phyloP scores from a whole-genome alignment of 2,329 filamentous ascomycete genomes.

The Sphaerostilbella broomeana region DNA sequence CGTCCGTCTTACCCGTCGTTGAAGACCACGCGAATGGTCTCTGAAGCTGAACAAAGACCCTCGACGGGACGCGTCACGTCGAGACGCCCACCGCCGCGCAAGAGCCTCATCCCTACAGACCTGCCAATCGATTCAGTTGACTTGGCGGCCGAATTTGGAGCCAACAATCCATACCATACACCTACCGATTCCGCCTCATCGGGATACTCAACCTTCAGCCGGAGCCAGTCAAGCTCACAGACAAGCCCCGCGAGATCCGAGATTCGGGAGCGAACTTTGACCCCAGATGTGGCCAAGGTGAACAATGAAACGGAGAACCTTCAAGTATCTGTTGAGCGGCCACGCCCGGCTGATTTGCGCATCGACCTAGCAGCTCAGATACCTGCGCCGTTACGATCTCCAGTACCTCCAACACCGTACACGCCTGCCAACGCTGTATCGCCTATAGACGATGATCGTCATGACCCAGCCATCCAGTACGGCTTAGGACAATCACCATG shows the following conservation, averaged over 20 bases:
- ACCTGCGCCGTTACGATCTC: conserved; percentile 20
- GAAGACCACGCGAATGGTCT: conserved; percentile 31
- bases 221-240: conserved; percentile 54
- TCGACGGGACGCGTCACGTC: conserved; percentile 45
- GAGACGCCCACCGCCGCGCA: conserved; percentile 47
- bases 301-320: conserved; percentile 51
- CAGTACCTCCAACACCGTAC: conserved; percentile 24
- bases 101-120: conserved; percentile 37
- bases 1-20: conserved; percentile 44
- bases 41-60: conserved; percentile 22
- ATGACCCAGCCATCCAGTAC: conserved; percentile 20
- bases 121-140: conserved; percentile 41
- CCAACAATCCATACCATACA: conserved; percentile 58
- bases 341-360: conserved; percentile 24
- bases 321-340: conserved; percentile 41
- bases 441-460: conserved; percentile 16
- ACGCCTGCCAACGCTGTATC: conserved; percentile 20
- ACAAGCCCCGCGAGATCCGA: conserved; percentile 36
- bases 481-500: conserved; percentile 15
- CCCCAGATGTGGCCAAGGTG: conserved; percentile 40
- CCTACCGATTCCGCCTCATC: conserved; percentile 60
- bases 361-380: conserved; percentile 28
- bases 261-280: conserved; percentile 30
- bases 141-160: conserved; percentile 53
- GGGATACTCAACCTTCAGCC: conserved; percentile 53